Evolutionary conservation across 768 basidiomycete genomes (phyloP).

Genomic region (Tylopilus felleus): DNA sequence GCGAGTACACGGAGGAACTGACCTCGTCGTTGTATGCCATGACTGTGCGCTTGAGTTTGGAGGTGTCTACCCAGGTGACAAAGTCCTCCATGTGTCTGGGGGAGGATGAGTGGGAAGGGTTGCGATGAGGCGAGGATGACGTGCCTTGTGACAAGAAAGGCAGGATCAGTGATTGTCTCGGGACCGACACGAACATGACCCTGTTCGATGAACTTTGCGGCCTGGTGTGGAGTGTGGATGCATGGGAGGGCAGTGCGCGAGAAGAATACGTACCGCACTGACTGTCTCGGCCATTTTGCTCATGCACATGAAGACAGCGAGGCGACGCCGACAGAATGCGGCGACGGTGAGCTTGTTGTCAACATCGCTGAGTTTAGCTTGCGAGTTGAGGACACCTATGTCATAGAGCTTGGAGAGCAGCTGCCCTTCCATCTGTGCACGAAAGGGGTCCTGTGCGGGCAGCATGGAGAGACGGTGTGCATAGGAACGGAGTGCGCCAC

Average conservation of each 20-base stretch:
- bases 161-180: constrained; percentile 93
- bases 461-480: constrained; percentile 86
- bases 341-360: constrained; percentile 94
- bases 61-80: constrained; percentile 98
- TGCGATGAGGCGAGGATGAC: constrained; percentile 13
- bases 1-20: constrained; percentile 12
- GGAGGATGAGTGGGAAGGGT: neutral
- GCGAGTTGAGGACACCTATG: constrained; percentile 85
- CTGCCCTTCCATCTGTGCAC: constrained; percentile 78
- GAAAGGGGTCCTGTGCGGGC: constrained; percentile 85
- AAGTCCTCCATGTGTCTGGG: constrained; percentile 96
- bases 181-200: constrained; percentile 97
- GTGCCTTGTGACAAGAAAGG: constrained; percentile 87
- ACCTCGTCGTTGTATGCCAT: constrained; percentile 97
- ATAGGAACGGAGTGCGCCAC: constrained; percentile 79
- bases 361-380: constrained; percentile 88
- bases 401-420: constrained; percentile 95
- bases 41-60: constrained; percentile 93
- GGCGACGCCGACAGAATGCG: constrained; percentile 85
- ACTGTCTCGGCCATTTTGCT: constrained; percentile 96
- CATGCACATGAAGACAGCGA: constrained; percentile 91
- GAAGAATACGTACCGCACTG: constrained; percentile 65
- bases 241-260: constrained; percentile 3
- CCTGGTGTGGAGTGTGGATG: constrained; percentile 46
- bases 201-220: constrained; percentile 96